Base-by-base conservation (phyloP, 805 yeast genomes). In the Candida schatavii region DNA sequence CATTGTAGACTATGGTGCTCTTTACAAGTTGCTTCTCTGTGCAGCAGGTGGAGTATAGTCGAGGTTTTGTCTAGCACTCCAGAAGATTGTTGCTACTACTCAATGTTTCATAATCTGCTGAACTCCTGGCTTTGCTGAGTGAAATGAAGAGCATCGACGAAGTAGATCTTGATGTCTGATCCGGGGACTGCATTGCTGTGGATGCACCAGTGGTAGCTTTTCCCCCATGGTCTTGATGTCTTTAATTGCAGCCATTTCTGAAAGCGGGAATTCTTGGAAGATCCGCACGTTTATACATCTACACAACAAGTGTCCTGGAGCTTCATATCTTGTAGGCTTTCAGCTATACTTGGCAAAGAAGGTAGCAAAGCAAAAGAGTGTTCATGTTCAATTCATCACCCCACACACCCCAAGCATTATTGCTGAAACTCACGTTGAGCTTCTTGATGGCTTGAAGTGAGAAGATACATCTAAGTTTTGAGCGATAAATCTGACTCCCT, bases 81-180 rank as follows among this genome's bases (percentile, higher is more conserved):
- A 59, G 32, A 36, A 66, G 58, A 51, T 74, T 66, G 38, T 71
- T 63, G 50, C 70, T 72, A 46, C 74, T 55, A 47, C 61, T 55
- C 29, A 22, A 59, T 48, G 39, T 53, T 55, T 43, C 55, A 50
- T 38, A 50, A 35, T 45, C 57, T 42, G 21, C 54, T 13, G 49
- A 49, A 20, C 45, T 59, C 25, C 10, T 37, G 14, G 44, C 48
- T 32, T 45, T 54, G 37, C 38, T 47, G 7, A 29, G 42, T 28
- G 33, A 26, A 25, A 42, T 36, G 20, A 29, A 30, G n/a, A 55
- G 56, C 33, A 41, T 59, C 15, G 43, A 47, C 18, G 35, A 49
- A 23, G 53, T 55, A 22, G 39, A 41, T n/a, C 49, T 56, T 27
- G 64, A 59, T 35, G 43, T 50, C 26, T 37, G 50, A 3, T 14